A percentile compares a stretch with the other conserved stretches of the same genome.
These are phyloP conservation scores for Rubroboletus satanas DNA, from an alignment of 768 basidiomycete genomes.

Conservation along the genomic window DNA sequence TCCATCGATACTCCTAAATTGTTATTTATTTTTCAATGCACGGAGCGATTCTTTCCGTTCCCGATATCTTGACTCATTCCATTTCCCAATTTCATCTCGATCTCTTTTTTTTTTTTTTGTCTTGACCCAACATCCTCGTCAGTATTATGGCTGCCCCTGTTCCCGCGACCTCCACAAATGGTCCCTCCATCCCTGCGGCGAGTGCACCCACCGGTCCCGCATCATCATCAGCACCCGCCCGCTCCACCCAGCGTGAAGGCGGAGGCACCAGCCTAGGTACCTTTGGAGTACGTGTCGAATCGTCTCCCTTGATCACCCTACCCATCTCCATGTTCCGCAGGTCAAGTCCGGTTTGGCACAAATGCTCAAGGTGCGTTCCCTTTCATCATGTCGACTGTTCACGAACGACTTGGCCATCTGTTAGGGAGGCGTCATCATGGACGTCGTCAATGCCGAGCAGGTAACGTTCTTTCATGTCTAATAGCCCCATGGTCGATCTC, in stretches of 20 bases:
- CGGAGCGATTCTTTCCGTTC: constrained; percentile 1
- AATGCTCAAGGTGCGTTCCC: constrained; percentile 78
- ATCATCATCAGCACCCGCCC: constrained; percentile 41
- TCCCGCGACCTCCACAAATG: constrained; percentile 2
- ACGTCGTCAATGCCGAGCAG: constrained; percentile 81
- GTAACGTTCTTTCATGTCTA: constrained; percentile 18
- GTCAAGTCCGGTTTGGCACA: constrained; percentile 94
- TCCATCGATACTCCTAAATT: not conserved
- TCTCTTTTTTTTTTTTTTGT: too few species aligned
- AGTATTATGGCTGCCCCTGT: constrained; percentile 15
- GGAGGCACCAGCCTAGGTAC: constrained; percentile 62
- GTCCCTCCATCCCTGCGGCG: not conserved
- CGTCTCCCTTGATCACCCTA: not conserved
- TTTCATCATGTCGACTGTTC: not conserved
- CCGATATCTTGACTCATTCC: not conserved
- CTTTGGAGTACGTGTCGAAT: constrained; percentile 51
- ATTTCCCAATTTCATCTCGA: not conserved
- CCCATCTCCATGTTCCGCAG: constrained; percentile 34
- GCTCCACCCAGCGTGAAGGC: constrained; percentile 48
- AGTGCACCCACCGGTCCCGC: not conserved
- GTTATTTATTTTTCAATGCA: not conserved
- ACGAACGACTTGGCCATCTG: not conserved
- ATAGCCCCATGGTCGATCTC: not conserved
- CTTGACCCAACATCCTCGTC: not conserved
- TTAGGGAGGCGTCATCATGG: constrained; percentile 91